These are phyloP conservation scores for Starmerella cellae DNA, from an alignment of 805 yeast species.

Conservation along the genomic window DNA sequence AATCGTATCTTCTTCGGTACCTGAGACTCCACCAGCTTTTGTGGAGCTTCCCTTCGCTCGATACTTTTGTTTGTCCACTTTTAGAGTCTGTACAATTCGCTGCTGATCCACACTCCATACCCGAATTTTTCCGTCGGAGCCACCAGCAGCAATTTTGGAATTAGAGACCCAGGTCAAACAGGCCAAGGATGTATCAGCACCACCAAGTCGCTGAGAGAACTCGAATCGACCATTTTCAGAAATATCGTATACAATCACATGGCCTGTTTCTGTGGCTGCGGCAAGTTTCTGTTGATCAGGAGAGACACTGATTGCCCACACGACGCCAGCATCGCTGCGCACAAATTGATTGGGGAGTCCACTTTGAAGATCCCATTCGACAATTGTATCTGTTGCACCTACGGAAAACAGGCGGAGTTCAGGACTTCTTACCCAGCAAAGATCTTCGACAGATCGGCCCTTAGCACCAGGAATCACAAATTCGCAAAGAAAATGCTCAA, in stretches of 20 bases:
- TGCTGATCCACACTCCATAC: conserved; percentile 59
- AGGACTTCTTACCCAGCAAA: conserved; percentile 49
- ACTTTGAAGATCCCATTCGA: conserved; percentile 79
- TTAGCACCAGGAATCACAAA: conserved; percentile 57
- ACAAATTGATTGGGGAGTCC: conserved; percentile 61
- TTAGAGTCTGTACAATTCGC: conserved; percentile 67
- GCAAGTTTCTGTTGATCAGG: conserved; percentile 52
- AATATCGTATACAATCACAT: conserved; percentile 71
- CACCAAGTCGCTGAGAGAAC: conserved; percentile 55
- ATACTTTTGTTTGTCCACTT: conserved; percentile 75
- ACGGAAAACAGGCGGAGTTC: conserved; percentile 69
- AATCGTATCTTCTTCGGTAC: conserved; percentile 43
- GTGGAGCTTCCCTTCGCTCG: conserved; percentile 31
- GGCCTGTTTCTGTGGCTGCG: conserved; percentile 92
- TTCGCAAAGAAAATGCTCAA: conserved; percentile 58
- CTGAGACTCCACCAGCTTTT: neutral
- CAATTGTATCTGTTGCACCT: conserved; percentile 81
- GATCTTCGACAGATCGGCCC: conserved; percentile 77
- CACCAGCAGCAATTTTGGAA: conserved; percentile 69
- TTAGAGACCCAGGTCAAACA: conserved; percentile 63
- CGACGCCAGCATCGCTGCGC: conserved; percentile 85
- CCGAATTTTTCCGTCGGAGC: conserved; percentile 86
- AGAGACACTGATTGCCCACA: conserved; percentile 74
- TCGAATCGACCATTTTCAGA: conserved; percentile 79
- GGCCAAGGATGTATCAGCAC: conserved; percentile 55